Conservation (phyloP, 345 rosid species). For the rapeseed (Brassica napus) region DNA sequence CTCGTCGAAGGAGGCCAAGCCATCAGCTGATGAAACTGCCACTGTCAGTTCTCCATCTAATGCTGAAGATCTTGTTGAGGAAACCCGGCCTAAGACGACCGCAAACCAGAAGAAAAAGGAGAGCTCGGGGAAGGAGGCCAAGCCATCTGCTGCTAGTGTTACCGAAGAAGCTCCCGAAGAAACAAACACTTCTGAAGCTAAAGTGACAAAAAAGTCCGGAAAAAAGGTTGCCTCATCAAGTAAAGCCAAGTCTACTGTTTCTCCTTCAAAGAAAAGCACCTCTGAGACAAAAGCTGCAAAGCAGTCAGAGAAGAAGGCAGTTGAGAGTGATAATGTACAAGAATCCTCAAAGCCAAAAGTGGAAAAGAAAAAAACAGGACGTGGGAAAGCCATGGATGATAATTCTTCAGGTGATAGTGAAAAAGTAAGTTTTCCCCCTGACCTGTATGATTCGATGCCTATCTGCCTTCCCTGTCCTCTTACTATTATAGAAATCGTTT, state of each 20-base stretch:
- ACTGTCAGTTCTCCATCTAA: constrained; percentile 39
- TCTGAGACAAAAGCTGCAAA: constrained; percentile 52
- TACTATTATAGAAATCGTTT: constrained; percentile 14
- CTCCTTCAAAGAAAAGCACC: constrained; percentile 33
- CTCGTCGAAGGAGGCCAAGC: constrained; percentile 47
- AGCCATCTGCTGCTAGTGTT: constrained; percentile 45
- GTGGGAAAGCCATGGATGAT: constrained; percentile 50
- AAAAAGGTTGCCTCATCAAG: constrained; percentile 48
- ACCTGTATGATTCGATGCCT: not conserved
- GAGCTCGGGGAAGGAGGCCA: constrained; percentile 43
- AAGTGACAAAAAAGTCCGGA: constrained; percentile 43
- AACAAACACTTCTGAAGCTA: constrained; percentile 55
- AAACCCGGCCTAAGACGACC: constrained; percentile 47
- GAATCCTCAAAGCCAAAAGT: constrained; percentile 50
- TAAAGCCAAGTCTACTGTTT: constrained; percentile 43
- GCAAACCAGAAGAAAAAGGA: constrained; percentile 60
- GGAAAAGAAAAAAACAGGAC: constrained; percentile 55
- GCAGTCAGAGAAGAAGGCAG: constrained; percentile 56
- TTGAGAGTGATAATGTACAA: constrained; percentile 47
- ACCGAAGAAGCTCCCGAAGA: constrained; percentile 52
- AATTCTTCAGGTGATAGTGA: constrained; percentile 53
- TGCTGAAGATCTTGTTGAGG: constrained; percentile 48
- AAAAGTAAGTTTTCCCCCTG: constrained; percentile 41
- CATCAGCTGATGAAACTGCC: constrained; percentile 45
- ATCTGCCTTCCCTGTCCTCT: constrained; percentile 10